These are phyloP conservation scores for Aspergillus quadrilineatus DNA, from an alignment of 2,329 filamentous ascomycete species.

Conservation along the genomic window DNA sequence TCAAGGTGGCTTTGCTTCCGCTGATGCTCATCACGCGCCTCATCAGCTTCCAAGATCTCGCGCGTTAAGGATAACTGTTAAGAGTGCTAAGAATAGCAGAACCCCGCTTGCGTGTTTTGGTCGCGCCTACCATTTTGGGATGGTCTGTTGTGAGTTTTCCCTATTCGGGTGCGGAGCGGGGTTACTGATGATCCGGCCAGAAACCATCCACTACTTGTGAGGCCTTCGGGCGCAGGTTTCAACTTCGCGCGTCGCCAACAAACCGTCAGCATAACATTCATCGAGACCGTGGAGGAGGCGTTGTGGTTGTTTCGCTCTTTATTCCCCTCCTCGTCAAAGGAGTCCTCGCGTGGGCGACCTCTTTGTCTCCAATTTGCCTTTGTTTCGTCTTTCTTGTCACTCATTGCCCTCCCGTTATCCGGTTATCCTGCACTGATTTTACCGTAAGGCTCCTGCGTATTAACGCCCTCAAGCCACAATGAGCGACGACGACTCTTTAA, in stretches of 20 bases:
- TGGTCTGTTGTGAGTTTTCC: constrained; percentile 36
- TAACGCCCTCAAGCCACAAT: constrained; percentile 24
- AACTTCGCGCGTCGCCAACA: constrained; percentile 29
- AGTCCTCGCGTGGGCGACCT: not conserved
- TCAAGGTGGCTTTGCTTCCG: not conserved
- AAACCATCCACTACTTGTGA: constrained; percentile 18
- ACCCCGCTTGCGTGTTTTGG: constrained; percentile 23
- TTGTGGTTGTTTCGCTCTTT: constrained; percentile 2
- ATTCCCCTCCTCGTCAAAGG: not conserved
- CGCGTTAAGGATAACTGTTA: not conserved
- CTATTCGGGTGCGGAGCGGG: constrained; percentile 19
- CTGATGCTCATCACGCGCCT: not conserved
- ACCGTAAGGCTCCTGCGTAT: not conserved
- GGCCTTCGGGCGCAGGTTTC: constrained; percentile 11
- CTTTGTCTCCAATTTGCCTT: constrained; percentile 2
- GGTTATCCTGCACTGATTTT: constrained; percentile 1
- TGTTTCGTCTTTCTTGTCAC: not conserved
- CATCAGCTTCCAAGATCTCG: not conserved
- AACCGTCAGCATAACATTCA: constrained; percentile 22
- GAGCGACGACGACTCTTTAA: constrained; percentile 47
- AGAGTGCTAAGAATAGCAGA: constrained; percentile 13
- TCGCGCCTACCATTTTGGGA: constrained; percentile 21
- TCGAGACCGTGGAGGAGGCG: constrained; percentile 8
- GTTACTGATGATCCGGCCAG: constrained; percentile 24
- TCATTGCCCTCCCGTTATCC: constrained; percentile 6